phyloP scores from a whole-genome alignment of 2,329 filamentous ascomycete genomes.

The Aspergillus ruber region DNA sequence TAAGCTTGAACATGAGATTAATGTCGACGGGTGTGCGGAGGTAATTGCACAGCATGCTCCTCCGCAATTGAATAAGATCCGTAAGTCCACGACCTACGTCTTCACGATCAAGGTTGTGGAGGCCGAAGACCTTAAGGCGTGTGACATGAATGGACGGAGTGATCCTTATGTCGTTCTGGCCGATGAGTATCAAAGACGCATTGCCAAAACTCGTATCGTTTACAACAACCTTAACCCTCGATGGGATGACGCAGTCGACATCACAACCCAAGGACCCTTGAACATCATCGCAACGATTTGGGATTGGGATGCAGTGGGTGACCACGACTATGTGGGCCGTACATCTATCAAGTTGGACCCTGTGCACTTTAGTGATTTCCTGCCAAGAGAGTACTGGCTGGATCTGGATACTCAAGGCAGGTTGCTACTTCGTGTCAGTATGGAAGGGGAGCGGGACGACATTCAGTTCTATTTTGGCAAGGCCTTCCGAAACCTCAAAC shows the following conservation, averaged over 20 bases:
- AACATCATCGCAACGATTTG: conserved; percentile 96
- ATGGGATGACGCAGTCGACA: conserved; percentile 96
- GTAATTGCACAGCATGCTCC: conserved; percentile 70
- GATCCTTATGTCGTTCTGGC: conserved; percentile 96
- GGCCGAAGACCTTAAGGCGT: conserved; percentile 95
- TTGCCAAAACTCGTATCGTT: conserved; percentile 89
- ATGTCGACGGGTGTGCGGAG: conserved; percentile 83
- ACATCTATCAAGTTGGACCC: conserved; percentile 98
- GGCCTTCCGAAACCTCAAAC: conserved; percentile 88
- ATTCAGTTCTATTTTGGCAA: conserved; percentile 99
- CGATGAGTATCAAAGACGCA: conserved; percentile 94
- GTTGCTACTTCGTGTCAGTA: conserved; percentile 82
- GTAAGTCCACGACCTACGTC: conserved; percentile 78
- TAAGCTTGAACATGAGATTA: conserved; percentile 79
- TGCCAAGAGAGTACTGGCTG: conserved; percentile 95
- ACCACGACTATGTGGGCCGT: conserved; percentile 93
- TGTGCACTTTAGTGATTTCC: conserved; percentile 91
- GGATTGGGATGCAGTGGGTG: conserved; percentile 96
- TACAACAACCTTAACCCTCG: conserved; percentile 85
- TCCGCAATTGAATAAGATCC: conserved; percentile 59
- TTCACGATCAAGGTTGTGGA: conserved; percentile 99
- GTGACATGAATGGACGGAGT: conserved; percentile 86
- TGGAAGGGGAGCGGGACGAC: conserved; percentile 97
- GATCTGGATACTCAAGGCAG: conserved; percentile 93
- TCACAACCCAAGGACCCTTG: conserved; percentile 82